Base-by-base conservation (phyloP, 768 basidiomycete species). In the Termitomyces sp. region DNA sequence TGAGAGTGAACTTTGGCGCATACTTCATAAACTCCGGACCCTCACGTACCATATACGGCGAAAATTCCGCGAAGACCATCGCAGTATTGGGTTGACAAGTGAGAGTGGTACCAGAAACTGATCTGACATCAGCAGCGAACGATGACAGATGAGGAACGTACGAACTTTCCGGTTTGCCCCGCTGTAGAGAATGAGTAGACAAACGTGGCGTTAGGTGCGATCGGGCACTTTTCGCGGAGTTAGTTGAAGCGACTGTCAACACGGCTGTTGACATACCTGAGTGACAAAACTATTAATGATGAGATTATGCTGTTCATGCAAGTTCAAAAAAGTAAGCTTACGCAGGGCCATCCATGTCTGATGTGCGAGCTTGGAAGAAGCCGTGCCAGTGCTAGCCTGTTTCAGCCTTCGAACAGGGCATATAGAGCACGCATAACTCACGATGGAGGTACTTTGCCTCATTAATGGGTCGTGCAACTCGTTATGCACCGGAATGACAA, bases 41-140 rank as follows among this genome's bases (percentile, higher is more conserved):
- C 42, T 40, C 32, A 42, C 61, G 29, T 56, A 68, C 71, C 71
- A 12, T 76, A 71, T 5, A 73, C 67, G 11, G 65, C 50, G 71
- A 73, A 59, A 71, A 66, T 42, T 69, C 66, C 64, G 60, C 77
- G 51, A 72, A 77, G 20, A 64, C 82, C 82, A 57, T 83, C 82
- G 37, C 82, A 82, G 60, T 83, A 83, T 63, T 83, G 82, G 5
- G 77, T 76, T 4, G 73, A 73, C 49, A 74, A 69, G 59, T 83
- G 82, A 15, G 78, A 80, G 63, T 82, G 81, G 60, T 60, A 74
- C 73, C 71, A 72, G 61, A 64, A 72, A 56, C 67, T 67, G n/a
- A 40, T 15, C 8, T 1, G 34, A 32, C 9, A 53, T 60, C 2
- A 46, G 32, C 17, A 53, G n/a, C n/a, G 5, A 7, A 14, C 10